Percentiles rank a stretch among this genome's conserved stretches.
These are phyloP conservation scores for Neophaeococcomyces aloes DNA, from an alignment of 2,329 filamentous ascomycete species.

Conservation along the genomic window DNA sequence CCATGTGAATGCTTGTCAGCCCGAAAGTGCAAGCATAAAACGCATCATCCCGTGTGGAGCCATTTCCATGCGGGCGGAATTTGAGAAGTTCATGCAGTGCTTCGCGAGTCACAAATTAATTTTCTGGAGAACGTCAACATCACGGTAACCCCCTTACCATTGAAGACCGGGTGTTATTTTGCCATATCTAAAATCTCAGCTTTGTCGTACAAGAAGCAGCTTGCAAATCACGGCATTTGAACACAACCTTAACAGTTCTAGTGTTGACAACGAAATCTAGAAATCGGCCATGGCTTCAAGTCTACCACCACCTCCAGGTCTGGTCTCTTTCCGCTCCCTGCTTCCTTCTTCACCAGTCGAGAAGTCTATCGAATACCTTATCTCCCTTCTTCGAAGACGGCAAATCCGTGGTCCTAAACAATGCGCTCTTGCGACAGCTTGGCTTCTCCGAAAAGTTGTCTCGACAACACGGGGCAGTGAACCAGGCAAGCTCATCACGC, in stretches of 20 bases:
- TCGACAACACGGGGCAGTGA: conserved; percentile 69
- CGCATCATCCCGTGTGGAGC: too few species aligned
- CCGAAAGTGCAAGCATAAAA: too few species aligned
- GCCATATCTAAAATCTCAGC: too few species aligned
- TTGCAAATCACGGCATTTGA: neutral
- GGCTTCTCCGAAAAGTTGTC: conserved; percentile 78
- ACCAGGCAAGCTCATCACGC: conserved; percentile 65
- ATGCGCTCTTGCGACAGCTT: conserved; percentile 83
- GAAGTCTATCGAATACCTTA: conserved; percentile 57
- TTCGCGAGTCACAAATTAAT: too few species aligned
- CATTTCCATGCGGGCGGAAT: too few species aligned
- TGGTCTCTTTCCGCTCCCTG: conserved; percentile 68
- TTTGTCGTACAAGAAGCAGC: neutral
- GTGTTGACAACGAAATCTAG: neutral
- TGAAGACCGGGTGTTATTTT: too few species aligned
- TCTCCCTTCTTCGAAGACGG: conserved; percentile 73
- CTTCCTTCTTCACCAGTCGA: conserved; percentile 67
- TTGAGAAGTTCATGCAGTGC: too few species aligned
- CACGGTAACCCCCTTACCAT: too few species aligned
- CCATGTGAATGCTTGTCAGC: too few species aligned
- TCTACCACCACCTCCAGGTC: conserved; percentile 53
- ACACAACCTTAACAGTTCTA: neutral
- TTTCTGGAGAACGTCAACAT: too few species aligned
- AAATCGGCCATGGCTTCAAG: conserved; percentile 1
- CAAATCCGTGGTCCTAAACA: conserved; percentile 81